Evolutionary conservation across 495 filamentous ascomycete species (phyloP).

Genomic region (Mycothermus thermophilus): DNA sequence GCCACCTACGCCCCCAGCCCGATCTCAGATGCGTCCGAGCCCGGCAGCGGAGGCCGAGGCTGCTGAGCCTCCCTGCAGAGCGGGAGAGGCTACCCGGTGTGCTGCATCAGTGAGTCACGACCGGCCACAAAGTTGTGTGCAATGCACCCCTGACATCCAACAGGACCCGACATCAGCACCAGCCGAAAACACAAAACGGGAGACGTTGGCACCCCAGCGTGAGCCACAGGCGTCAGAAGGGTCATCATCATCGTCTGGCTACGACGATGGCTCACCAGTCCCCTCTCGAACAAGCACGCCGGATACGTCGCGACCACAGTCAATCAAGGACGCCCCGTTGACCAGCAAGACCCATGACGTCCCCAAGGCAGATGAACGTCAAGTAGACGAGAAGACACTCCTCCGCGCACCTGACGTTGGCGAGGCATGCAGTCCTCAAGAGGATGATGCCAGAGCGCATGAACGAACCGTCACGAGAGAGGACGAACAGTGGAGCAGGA

Average conservation of each 20-base stretch:
- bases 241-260: constrained; percentile 31
- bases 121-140: no score
- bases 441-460: constrained; percentile 1
- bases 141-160: neutral
- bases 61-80: neutral
- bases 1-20: constrained; percentile 9
- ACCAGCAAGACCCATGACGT: neutral
- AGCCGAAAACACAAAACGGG: no score
- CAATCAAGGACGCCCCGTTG: constrained; percentile 20
- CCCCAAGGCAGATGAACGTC: neutral
- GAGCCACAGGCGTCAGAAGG: constrained; percentile 22
- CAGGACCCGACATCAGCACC: neutral
- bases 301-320: constrained; percentile 33
- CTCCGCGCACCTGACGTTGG: constrained; percentile 11
- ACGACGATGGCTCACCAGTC: constrained; percentile 28
- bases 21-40: constrained; percentile 8
- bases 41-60: neutral
- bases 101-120: neutral
- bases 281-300: constrained; percentile 29
- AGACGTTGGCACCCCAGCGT: neutral
- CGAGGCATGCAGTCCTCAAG: constrained; percentile 16
- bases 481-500: constrained; percentile 26
- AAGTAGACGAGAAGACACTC: constrained; percentile 16
- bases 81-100: neutral
- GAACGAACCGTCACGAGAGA: constrained; percentile 4